Evolutionary conservation across 2,329 filamentous ascomycete genomes (phyloP).

Genomic region (Didymellaceae sp.): DNA sequence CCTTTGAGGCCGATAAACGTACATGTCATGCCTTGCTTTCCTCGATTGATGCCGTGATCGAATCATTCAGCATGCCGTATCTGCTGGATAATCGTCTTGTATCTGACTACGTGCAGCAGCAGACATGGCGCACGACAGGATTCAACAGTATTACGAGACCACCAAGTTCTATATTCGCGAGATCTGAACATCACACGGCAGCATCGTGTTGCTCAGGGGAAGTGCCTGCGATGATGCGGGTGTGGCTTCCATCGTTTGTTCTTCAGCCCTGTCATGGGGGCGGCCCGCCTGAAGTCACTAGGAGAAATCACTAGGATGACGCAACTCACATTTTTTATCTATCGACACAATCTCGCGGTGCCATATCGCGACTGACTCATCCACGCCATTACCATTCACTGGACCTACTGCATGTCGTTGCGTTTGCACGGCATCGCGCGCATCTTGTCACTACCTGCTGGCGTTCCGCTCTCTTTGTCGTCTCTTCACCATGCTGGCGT

Average conservation of each 20-base stretch:
- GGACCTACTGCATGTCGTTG: not conserved
- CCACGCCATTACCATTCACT: not conserved
- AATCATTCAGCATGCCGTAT: no score
- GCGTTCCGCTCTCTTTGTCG: slow-evolving; percentile 12
- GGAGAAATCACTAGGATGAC: slow-evolving; percentile 23
- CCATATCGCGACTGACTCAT: slow-evolving; percentile 15
- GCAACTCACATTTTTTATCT: slow-evolving; percentile 13
- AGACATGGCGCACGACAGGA: no score
- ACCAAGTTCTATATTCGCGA: no score
- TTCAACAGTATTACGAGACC: no score
- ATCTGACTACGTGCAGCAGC: no score
- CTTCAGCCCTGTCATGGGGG: slow-evolving; percentile 28
- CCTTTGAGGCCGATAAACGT: no score
- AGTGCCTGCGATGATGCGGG: no score
- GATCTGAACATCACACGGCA: no score
- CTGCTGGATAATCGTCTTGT: no score
- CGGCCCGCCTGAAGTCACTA: slow-evolving; percentile 26
- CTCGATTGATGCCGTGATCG: no score
- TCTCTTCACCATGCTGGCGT: slow-evolving; percentile 31
- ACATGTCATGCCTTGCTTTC: no score
- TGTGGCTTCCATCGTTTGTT: slow-evolving; percentile 12
- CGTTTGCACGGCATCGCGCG: not conserved
- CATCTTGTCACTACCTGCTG: slow-evolving; percentile 5
- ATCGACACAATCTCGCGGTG: slow-evolving; percentile 2
- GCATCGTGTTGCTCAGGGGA: no score